Conservation (phyloP, 257 asterid genomes). For the Voacanga thouarsii region DNA sequence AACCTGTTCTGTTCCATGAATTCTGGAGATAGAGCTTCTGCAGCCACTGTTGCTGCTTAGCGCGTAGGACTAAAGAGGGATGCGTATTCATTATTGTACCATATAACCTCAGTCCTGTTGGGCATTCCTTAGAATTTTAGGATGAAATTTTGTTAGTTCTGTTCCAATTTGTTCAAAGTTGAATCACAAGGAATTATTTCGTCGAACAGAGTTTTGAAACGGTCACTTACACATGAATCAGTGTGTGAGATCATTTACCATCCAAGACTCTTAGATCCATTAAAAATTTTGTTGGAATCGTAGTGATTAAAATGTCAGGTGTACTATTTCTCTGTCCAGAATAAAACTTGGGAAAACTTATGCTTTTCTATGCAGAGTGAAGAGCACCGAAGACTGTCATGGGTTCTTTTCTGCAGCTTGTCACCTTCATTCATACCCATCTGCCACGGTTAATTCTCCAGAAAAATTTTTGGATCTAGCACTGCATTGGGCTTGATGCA, state of each 20-base stretch:
- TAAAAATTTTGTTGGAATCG: neutral
- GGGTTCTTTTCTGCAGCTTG: neutral
- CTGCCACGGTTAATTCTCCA: neutral
- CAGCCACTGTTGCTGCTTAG: slow-evolving; percentile 23
- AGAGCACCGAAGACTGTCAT: neutral
- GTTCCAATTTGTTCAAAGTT: neutral
- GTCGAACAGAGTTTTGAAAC: neutral
- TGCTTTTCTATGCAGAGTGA: neutral
- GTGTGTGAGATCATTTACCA: neutral
- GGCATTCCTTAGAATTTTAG: slow-evolving; percentile 4
- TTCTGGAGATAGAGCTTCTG: slow-evolving; percentile 24
- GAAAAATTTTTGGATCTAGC: neutral
- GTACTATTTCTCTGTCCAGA: neutral
- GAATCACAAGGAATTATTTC: neutral
- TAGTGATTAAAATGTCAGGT: neutral
- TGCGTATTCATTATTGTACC: slow-evolving; percentile 25
- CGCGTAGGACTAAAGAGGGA: slow-evolving; percentile 32
- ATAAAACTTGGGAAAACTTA: neutral
- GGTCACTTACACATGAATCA: neutral
- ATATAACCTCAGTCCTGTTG: slow-evolving; percentile 19
- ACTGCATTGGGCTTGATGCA: neutral
- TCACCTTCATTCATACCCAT: neutral
- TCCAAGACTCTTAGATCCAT: neutral
- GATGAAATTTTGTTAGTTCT: neutral
- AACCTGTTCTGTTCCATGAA: slow-evolving; percentile 46